These are phyloP conservation scores for Nicotiana knightiana DNA, from an alignment of 257 asterid species.

Conservation along the genomic window DNA sequence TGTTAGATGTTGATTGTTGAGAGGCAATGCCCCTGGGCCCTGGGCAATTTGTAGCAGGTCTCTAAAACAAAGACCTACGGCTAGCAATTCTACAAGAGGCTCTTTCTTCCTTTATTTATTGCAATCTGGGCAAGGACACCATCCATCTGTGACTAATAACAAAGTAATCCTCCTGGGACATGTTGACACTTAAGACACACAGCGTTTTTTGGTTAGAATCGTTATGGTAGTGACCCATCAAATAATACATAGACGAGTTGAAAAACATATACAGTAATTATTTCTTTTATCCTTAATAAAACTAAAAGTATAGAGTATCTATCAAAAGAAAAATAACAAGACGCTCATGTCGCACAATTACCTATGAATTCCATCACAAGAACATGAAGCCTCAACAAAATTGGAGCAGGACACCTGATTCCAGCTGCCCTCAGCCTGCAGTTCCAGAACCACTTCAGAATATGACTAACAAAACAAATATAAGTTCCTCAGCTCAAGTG, in stretches of 20 bases:
- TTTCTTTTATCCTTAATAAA: not conserved
- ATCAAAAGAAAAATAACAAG: not conserved
- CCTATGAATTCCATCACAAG: conserved; percentile 99
- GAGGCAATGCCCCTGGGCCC: not conserved
- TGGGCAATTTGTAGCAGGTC: not conserved
- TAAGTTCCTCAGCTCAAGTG: not conserved
- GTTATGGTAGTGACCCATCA: not conserved
- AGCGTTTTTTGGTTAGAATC: not conserved
- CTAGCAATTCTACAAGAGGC: not conserved
- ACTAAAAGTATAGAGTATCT: not conserved
- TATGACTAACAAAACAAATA: not conserved
- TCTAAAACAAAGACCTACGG: not conserved
- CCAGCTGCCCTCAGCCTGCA: conserved; percentile 88
- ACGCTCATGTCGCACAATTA: conserved; percentile 9
- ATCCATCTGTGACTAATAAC: not conserved
- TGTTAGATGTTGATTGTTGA: not conserved
- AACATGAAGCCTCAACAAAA: conserved; percentile 89
- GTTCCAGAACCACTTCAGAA: conserved; percentile 13
- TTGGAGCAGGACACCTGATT: conserved; percentile 81
- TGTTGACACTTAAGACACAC: not conserved
- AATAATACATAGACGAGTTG: not conserved
- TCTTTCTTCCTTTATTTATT: not conserved
- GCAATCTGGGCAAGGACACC: not conserved
- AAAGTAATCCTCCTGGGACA: not conserved
- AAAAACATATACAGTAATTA: not conserved